Evolutionary conservation across 2,329 filamentous ascomycete genomes (phyloP).

Genomic region (Didymella sp.): DNA sequence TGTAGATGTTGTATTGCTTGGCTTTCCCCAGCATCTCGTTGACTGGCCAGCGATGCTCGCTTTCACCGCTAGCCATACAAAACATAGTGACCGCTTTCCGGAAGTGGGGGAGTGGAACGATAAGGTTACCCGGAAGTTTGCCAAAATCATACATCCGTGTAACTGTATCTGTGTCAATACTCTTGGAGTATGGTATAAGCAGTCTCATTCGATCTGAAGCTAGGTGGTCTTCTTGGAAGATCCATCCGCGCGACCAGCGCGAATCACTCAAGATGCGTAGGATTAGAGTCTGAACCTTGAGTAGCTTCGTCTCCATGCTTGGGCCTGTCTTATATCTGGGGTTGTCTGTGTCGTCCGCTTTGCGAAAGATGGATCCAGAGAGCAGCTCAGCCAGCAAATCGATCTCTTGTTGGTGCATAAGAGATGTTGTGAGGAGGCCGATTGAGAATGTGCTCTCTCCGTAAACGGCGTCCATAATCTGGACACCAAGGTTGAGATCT

Average conservation of each 20-base stretch:
- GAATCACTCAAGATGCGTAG: background rate
- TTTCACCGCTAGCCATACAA: background rate
- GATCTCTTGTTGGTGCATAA: conserved; percentile 16
- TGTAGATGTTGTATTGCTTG: background rate
- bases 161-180: no score
- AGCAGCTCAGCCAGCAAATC: background rate
- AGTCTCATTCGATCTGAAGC: background rate
- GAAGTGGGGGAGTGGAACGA: background rate
- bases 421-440: conserved; percentile 21
- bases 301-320: background rate
- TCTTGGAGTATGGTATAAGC: background rate
- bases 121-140: background rate
- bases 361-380: background rate
- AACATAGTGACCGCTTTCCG: background rate
- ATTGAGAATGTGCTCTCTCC: conserved; percentile 18
- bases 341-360: background rate
- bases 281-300: background rate
- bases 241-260: background rate
- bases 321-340: no score
- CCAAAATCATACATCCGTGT: no score
- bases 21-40: background rate
- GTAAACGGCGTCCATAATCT: conserved; percentile 33
- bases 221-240: background rate
- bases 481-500: conserved; percentile 22
- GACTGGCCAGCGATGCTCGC: background rate